Evolutionary conservation across 352 stramenopile species (phyloP).

Genomic region (Globisporangium solare): DNA sequence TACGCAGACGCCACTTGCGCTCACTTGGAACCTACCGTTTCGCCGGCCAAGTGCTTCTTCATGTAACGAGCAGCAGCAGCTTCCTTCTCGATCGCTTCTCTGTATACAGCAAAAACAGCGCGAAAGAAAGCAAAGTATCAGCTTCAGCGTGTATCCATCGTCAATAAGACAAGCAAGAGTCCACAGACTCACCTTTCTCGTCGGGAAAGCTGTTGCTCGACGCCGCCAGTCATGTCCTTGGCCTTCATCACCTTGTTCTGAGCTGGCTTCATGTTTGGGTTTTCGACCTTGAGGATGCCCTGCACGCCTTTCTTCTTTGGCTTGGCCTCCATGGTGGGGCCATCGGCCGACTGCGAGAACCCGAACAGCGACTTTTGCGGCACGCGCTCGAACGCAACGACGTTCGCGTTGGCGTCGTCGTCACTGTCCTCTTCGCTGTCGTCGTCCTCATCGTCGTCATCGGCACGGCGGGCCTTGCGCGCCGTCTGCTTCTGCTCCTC

Average conservation of each 20-base stretch:
- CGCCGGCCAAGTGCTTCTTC: conserved; percentile 81
- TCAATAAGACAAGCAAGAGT: background rate
- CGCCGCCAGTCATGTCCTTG: conserved; percentile 69
- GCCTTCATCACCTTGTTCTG: conserved; percentile 85
- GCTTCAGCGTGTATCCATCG: background rate
- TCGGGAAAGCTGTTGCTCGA: conserved; percentile 71
- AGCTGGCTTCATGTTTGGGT: conserved; percentile 71
- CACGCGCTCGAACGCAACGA: conserved; percentile 70
- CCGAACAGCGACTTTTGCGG: conserved; percentile 72
- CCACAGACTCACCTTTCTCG: conserved; percentile 60
- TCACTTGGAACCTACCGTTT: conserved; percentile 40
- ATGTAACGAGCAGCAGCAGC: conserved; percentile 61
- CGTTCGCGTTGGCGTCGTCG: conserved; percentile 41
- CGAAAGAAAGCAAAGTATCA: background rate
- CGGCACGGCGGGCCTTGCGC: conserved; percentile 65
- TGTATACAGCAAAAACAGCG: conserved; percentile 5
- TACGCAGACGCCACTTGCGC: too few species aligned
- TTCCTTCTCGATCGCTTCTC: conserved; percentile 86
- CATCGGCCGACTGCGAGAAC: conserved; percentile 54
- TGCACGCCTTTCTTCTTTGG: conserved; percentile 72
- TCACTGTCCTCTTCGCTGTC: conserved; percentile 17
- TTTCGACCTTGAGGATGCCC: conserved; percentile 72
- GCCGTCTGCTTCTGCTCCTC: conserved; percentile 68
- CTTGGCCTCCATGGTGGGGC: conserved; percentile 49
- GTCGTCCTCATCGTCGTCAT: conserved; percentile 35